Conservation (phyloP, 768 basidiomycete species). For the Cytidiella melzeri region DNA sequence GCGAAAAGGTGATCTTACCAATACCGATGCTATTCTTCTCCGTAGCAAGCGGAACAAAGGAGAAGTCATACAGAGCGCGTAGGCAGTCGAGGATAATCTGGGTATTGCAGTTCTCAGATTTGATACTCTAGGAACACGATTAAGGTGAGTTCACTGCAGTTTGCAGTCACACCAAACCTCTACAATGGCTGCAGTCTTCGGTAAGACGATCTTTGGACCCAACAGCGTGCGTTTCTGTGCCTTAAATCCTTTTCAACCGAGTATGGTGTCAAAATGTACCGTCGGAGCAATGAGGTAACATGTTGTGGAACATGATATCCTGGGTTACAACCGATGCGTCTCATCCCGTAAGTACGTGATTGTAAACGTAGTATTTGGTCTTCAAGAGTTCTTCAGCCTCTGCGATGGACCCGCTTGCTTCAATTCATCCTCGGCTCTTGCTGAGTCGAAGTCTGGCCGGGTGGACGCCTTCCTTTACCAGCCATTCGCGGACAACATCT, state of each 20-base stretch:
- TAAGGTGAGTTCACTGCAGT: too few relatives aligned
- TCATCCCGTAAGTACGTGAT: slow-evolving; percentile 45
- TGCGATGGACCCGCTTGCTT: slow-evolving; percentile 31
- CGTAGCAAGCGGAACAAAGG: slow-evolving; percentile 19
- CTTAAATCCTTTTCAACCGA: too few relatives aligned
- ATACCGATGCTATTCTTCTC: slow-evolving; percentile 28
- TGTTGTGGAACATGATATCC: slow-evolving; percentile 57
- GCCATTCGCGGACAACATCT: slow-evolving; percentile 37
- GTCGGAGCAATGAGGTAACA: slow-evolving; percentile 65
- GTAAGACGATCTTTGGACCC: slow-evolving; percentile 11
- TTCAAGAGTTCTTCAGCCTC: slow-evolving; percentile 40
- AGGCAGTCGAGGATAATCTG: slow-evolving; percentile 27
- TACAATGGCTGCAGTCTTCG: slow-evolving; percentile 12
- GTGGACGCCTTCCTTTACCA: slow-evolving; percentile 35
- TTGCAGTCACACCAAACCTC: too few relatives aligned
- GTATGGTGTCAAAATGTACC: slow-evolving; percentile 52
- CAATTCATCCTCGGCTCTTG: slow-evolving; percentile 37
- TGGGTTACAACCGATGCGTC: slow-evolving; percentile 50
- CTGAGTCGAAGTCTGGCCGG: slow-evolving; percentile 33
- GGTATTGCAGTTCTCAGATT: slow-evolving; percentile 21
- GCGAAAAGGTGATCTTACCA: slow-evolving; percentile 16
- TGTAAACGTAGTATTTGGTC: slow-evolving; percentile 53
- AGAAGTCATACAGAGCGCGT: slow-evolving; percentile 26
- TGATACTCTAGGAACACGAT: too few relatives aligned
- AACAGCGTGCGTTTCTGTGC: too few relatives aligned